Conservation (phyloP, 441 rosid species). For the Flueggea neowawraea region DNA sequence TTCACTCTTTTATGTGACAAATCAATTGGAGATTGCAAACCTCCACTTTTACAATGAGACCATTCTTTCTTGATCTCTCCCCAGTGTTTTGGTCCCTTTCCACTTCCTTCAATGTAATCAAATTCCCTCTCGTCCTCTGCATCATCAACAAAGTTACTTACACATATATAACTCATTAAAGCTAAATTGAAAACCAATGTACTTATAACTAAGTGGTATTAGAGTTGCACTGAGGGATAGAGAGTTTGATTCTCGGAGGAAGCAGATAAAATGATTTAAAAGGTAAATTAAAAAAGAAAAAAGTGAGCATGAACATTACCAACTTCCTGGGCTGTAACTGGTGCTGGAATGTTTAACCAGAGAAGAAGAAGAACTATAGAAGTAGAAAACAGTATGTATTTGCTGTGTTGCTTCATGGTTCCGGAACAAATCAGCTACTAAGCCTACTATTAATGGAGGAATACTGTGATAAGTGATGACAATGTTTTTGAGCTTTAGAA, state of each 20-base stretch:
- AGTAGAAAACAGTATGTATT: conserved; percentile 9
- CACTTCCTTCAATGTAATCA: conserved; percentile 37
- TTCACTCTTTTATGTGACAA: conserved; percentile 29
- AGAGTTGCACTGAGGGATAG: too few relatives aligned
- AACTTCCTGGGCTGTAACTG: conserved; percentile 32
- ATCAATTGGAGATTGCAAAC: conserved; percentile 51
- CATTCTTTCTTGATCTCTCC: conserved; percentile 53
- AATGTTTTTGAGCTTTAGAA: too few relatives aligned
- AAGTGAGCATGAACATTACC: conserved; percentile 25
- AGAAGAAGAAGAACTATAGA: conserved; percentile 5
- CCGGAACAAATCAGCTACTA: not conserved
- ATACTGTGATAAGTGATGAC: too few relatives aligned
- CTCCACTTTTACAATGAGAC: conserved; percentile 41
- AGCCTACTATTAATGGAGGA: too few relatives aligned
- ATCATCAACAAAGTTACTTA: not conserved
- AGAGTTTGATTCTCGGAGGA: too few relatives aligned
- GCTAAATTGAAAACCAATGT: too few relatives aligned
- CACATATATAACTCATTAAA: not conserved
- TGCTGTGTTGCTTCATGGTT: conserved; percentile 24
- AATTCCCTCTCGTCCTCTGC: conserved; percentile 64
- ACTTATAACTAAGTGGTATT: too few relatives aligned
- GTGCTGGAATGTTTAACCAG: conserved; percentile 1
- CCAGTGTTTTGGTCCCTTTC: conserved; percentile 50
- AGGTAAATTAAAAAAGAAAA: not conserved
- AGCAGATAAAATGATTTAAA: not conserved